phyloP scores from a whole-genome alignment of 495 filamentous ascomycete genomes.

The Aspergillus sparsus region DNA sequence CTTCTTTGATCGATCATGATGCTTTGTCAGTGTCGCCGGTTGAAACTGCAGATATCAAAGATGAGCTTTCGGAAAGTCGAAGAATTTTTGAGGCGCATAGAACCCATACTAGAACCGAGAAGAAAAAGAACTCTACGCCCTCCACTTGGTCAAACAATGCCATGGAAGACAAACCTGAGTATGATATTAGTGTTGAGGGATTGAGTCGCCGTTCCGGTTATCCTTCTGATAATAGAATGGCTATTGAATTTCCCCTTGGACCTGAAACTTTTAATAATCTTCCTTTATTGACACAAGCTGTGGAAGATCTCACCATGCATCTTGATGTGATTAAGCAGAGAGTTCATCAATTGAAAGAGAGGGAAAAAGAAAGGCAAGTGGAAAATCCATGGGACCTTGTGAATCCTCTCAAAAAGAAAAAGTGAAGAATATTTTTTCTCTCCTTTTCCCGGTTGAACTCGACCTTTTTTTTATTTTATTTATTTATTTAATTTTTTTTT shows the following conservation, averaged over 20 bases:
- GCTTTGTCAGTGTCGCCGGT: not conserved
- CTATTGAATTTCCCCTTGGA: constrained; percentile 13
- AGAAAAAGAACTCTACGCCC: too few relatives aligned
- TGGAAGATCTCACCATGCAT: constrained; percentile 7
- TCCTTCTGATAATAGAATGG: constrained; percentile 1
- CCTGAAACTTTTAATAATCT: constrained; percentile 11
- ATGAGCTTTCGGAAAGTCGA: not conserved
- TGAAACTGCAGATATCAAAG: not conserved
- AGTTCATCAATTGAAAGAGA: constrained; percentile 3
- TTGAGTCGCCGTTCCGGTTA: not conserved
- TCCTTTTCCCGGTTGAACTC: not conserved
- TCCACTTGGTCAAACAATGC: not conserved
- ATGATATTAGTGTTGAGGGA: not conserved
- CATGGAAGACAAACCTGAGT: not conserved
- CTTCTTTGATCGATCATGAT: not conserved
- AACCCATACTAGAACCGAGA: not conserved
- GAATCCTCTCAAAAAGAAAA: not conserved
- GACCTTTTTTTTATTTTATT: not conserved
- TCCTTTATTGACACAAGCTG: not conserved
- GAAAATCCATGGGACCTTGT: constrained; percentile 8
- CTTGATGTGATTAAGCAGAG: not conserved
- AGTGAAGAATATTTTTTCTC: not conserved
- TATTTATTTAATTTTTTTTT: too few relatives aligned
- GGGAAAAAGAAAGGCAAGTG: not conserved
- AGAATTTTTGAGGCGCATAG: not conserved